Evolutionary conservation across 805 yeast genomes (phyloP), one percentile per base, ranked within the genome.

Genomic region (Hyphopichia homilentoma): DNA sequence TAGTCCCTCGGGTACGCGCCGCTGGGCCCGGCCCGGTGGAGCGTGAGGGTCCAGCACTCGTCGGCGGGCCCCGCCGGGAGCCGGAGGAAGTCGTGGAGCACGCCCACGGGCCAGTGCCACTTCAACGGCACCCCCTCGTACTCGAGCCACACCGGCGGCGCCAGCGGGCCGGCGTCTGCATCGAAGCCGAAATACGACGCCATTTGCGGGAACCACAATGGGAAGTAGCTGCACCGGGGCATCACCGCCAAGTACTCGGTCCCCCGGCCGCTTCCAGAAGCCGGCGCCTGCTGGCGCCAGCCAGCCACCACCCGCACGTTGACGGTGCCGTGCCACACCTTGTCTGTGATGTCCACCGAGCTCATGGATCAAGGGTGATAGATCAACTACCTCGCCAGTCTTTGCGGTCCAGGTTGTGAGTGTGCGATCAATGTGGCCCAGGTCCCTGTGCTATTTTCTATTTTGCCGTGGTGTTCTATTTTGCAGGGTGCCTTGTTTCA

Each of bases 101-200:
- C 57, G 0, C 95, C 95, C 1, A 80, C 54, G 0, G 96, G 96
- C 40, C 76, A 62, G 42, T 83, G 77, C 95, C 96, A 87, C 30
- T 72, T 68, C 19, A 88, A 40, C 0, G 93, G 87, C 2, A 68
- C 77, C 4, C 60, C 70, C 20, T 79, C 81, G 48, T 65, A 72
- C 40, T 77, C 86, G 21, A 86, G 64, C 95, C 95, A 87, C 59
- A 61, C 32, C 1, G 60, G 54, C 47, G n/a, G n/a, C n/a, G n/a
- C n/a, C n/a, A n/a, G n/a, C n/a, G n/a, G n/a, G n/a, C n/a, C n/a
- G n/a, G 38, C 2, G 36, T 20, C 29, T 41, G 25, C 5, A 35
- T n/a, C n/a, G 22, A 21, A 21, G 8, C 22, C 22, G 22, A 21
- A 21, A 21, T 21, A 8, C 38, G 3, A 48, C 49, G 16, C 29